Conservation (phyloP, 805 yeast species). For the Kuraishia hungarica region DNA sequence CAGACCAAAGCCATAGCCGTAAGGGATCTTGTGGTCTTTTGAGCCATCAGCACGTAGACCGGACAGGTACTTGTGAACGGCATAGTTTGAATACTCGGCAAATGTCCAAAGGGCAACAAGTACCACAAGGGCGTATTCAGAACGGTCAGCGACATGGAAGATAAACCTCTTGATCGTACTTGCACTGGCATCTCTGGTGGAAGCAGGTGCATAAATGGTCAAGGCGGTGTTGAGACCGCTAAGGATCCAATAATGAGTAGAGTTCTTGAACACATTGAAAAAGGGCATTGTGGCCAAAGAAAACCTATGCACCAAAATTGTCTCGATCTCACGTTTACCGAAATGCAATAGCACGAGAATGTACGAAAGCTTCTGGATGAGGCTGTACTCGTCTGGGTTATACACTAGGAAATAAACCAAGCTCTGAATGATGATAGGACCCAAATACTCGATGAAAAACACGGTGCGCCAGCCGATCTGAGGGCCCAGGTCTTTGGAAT, state of each 20-base stretch:
- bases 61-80: constrained; percentile 62
- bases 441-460: constrained; percentile 80
- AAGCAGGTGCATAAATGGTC: constrained; percentile 19
- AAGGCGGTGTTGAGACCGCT: constrained; percentile 49
- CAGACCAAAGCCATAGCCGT: constrained; percentile 73
- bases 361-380: constrained; percentile 46
- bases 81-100: constrained; percentile 66
- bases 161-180: constrained; percentile 18
- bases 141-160: constrained; percentile 36
- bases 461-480: constrained; percentile 91
- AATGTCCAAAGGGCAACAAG: constrained; percentile 39
- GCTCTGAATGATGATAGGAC: constrained; percentile 80
- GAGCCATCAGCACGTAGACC: constrained; percentile 46
- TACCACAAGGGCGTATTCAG: constrained; percentile 19
- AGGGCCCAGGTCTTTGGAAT: constrained; percentile 84
- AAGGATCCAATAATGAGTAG: constrained; percentile 87
- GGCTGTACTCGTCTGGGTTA: constrained; percentile 30
- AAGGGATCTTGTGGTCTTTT: constrained; percentile 61
- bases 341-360: constrained; percentile 65
- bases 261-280: constrained; percentile 79
- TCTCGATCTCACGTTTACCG: constrained; percentile 82
- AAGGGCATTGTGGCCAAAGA: constrained; percentile 91
- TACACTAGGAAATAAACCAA: constrained; percentile 43
- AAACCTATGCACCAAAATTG: constrained; percentile 75
- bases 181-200: constrained; percentile 3